Evolutionary conservation across 805 yeast genomes (phyloP), one percentile per base, ranked within the genome.

Genomic region (Sugiyamaella mastotermitis): DNA sequence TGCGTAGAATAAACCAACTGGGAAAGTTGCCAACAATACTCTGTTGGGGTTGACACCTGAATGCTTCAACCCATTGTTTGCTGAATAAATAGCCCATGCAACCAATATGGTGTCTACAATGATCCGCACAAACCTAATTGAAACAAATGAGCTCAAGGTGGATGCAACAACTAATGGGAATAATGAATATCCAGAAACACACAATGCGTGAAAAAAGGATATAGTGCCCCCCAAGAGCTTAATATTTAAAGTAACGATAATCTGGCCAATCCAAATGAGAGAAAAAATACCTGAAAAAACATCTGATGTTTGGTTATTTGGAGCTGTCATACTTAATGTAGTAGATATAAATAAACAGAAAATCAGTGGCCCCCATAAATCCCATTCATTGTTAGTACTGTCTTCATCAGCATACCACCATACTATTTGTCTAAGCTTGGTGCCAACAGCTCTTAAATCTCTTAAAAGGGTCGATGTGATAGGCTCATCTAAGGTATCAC

Each of bases 401-500:
- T 42, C 43, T 22, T 43, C 47, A 6, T 42, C 49, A 20, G 49
- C 47, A 20, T 48, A 45, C 23, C 70, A 68, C 64, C 72, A 68
- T 7, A 71, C 48, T 0, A 71, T 73, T 42, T 62, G 65, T 27
- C 62, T 51, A 17, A 71, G 58, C 31, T 71, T 51, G 4, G 55
- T 50, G 1, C 72, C 73, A 18, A 69, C 72, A 3, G 69, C 65
- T 23, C 51, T 54, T 19, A 71, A 46, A 43, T 71, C 77, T 25
- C 77, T 60, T 50, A 60, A 48, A 5, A 80, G 57, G 0, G 87
- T 80, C 22, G 66, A 61, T 51, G 64, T 54, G 6, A 80, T 80
- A 0, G 86, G 83, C 58, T 80, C 87, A 51, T 80, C 85, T 9
- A 80, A 59, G 2, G 87, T 80, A 52, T 80, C 82, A 20, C 83